Base-by-base conservation (phyloP, 192 early-diverging fungal genomes). In the Pilobolus umbonatus region DNA sequence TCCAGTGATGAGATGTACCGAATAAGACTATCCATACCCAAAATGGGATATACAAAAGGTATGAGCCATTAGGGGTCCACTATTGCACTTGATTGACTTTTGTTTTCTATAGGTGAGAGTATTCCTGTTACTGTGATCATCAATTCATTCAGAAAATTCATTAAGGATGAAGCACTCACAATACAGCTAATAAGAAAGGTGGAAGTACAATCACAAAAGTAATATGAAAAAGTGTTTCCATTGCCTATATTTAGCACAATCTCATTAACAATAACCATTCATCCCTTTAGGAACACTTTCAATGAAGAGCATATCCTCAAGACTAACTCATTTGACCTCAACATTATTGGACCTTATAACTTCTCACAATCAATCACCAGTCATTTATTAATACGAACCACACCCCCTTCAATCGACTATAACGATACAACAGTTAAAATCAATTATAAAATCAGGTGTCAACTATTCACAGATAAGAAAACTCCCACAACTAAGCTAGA, bases 341-440 rank as follows among this genome's bases (percentile, higher is more conserved):
- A 61, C 25, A 61, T 61, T 32, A 53, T 53, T 53, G 60, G 60
- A n/a, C 60, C 60, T 3, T 61, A 61, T 17, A 61, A 61, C 39
- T 61, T 61, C 34, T 61, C 60, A 28, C 60, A 61, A 53, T 61
- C 60, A 26, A 42, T 61, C 15, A 53, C 60, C 15, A 51, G 51
- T 14, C 60, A 61, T 29, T 44, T 61, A 35, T 34, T 61, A 51
- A 51, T 61, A 24, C 31, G 26, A 29, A n/a, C 67, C 0, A 69
- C 67, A 12, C 67, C 67, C 31, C 67, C 67, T 6, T 60, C 67
- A 1, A 69, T 69, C 42, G 56, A 48, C 22, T 62, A 55, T 14
- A 69, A 69, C 19, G 56, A 63, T 29, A 63, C 52, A 11, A 43
- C 42, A 2, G 25, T 69, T 21, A 47, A 36, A 35, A 50, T 69